Evolutionary conservation across 2,329 filamentous ascomycete genomes (phyloP).

Genomic region (Pseudogymnoascus sp.): DNA sequence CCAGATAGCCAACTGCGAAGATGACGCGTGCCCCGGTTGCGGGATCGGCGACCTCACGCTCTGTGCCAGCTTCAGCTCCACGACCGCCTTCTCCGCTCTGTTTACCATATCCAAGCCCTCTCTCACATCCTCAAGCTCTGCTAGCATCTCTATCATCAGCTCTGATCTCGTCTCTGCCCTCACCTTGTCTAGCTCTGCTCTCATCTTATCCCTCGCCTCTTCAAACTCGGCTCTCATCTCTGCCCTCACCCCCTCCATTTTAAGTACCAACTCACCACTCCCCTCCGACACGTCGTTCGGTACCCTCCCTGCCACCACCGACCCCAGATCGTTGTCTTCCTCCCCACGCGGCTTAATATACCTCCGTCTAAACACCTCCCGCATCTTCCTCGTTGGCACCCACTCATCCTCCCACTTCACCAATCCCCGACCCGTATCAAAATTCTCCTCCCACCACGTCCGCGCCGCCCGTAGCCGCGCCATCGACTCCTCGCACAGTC

Average conservation of each 20-base stretch:
- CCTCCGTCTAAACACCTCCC: not conserved
- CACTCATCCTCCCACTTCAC: not conserved
- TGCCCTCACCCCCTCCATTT: conserved; percentile 46
- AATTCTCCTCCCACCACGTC: not conserved
- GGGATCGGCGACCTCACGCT: not conserved
- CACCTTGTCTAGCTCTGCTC: not conserved
- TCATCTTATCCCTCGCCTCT: conserved; percentile 33
- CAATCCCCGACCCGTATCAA: not conserved
- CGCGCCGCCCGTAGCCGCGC: not conserved
- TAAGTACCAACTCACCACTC: not conserved
- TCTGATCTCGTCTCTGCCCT: not conserved
- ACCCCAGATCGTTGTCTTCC: not conserved
- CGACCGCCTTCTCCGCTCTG: not conserved
- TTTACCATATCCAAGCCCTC: not conserved
- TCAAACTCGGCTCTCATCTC: conserved; percentile 61
- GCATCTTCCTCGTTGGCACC: not conserved
- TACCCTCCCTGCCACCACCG: not conserved
- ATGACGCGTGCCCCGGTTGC: not conserved
- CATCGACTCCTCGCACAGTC: not conserved
- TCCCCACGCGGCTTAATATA: not conserved
- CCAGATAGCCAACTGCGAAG: not conserved
- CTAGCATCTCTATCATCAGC: not conserved
- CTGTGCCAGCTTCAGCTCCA: not conserved
- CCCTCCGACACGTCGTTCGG: not conserved
- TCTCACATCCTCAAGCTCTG: not conserved